Evolutionary conservation across 345 rosid species (phyloP).

Genomic region (Mallotus nudiflorus): DNA sequence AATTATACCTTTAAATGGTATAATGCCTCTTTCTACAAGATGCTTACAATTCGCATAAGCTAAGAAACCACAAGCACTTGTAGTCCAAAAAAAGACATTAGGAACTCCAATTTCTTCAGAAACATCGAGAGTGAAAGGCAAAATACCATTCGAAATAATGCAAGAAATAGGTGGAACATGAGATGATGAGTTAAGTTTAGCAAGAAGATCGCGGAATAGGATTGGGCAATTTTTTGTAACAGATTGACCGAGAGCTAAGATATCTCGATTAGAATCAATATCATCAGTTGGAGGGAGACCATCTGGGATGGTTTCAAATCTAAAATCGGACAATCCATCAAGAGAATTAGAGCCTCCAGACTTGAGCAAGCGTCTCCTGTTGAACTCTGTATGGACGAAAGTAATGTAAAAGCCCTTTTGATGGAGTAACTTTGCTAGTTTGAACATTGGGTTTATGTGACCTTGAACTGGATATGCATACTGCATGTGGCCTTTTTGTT

Average conservation of each 20-base stretch:
- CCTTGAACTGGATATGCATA: slow-evolving; percentile 40
- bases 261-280: not conserved
- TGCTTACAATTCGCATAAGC: not conserved
- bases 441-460: slow-evolving; percentile 37
- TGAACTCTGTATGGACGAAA: slow-evolving; percentile 33
- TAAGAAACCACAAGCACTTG: not conserved
- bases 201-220: not conserved
- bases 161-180: not conserved
- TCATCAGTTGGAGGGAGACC: not conserved
- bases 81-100: not conserved
- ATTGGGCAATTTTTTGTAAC: too few relatives aligned
- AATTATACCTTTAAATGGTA: slow-evolving; percentile 2
- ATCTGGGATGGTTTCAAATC: slow-evolving; percentile 4
- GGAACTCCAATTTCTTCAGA: not conserved
- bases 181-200: not conserved
- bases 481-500: slow-evolving; percentile 17
- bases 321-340: not conserved
- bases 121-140: not conserved
- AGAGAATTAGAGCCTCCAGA: not conserved
- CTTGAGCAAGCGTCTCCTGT: not conserved
- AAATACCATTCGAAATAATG: not conserved
- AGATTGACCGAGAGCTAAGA: not conserved
- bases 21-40: not conserved
- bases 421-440: slow-evolving; percentile 39
- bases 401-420: slow-evolving; percentile 37